These are phyloP conservation scores for Aspergillus calidoustus DNA, from an alignment of 2,329 filamentous ascomycete genomes.

Conservation along the genomic window DNA sequence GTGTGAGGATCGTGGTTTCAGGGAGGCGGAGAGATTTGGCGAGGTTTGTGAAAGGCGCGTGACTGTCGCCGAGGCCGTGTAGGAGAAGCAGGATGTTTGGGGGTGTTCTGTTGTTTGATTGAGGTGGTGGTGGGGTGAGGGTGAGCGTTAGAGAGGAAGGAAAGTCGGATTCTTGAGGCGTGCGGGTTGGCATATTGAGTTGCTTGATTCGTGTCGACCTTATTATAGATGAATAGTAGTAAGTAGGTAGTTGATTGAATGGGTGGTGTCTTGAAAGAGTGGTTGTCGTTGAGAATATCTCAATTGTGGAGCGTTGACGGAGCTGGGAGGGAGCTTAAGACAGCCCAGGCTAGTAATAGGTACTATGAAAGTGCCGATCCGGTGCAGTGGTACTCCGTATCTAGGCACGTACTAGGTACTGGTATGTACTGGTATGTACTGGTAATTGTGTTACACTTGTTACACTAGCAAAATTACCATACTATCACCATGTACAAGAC, in stretches of 20 bases:
- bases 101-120: slow-evolving; percentile 55
- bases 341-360: no score
- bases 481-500: no score
- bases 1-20: slow-evolving; percentile 74
- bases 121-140: slow-evolving; percentile 45
- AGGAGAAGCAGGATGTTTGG: slow-evolving; percentile 80
- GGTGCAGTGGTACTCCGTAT: no score
- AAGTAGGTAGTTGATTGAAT: not conserved
- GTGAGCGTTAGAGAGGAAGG: slow-evolving; percentile 48
- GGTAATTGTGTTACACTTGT: no score
- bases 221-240: not conserved
- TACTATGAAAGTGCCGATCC: no score
- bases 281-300: no score
- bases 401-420: no score
- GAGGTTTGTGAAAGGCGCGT: slow-evolving; percentile 70
- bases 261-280: not conserved
- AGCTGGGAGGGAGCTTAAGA: no score
- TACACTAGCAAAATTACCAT: no score
- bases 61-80: slow-evolving; percentile 81
- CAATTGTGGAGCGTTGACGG: no score
- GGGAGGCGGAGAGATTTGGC: slow-evolving; percentile 72
- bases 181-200: slow-evolving; percentile 38
- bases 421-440: no score
- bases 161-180: slow-evolving; percentile 53
- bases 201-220: not conserved